Evolutionary conservation across 2,329 filamentous ascomycete genomes (phyloP).

Genomic region (Colletotrichum magnum): DNA sequence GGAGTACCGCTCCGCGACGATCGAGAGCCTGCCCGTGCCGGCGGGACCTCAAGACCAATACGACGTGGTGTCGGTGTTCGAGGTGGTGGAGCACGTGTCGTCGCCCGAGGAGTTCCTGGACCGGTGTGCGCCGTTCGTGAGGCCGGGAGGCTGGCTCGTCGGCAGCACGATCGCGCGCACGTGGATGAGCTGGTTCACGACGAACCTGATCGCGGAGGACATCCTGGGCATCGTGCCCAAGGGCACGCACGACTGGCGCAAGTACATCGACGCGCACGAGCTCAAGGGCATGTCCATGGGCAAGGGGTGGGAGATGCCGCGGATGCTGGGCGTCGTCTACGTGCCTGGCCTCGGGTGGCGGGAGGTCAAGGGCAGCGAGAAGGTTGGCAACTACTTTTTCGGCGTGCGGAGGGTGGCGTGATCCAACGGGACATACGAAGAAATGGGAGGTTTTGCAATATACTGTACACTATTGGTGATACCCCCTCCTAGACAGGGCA

Average conservation of each 20-base stretch:
- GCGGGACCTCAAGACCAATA: conserved; percentile 61
- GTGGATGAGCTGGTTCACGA: conserved; percentile 90
- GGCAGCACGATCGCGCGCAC: conserved; percentile 94
- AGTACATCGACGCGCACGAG: conserved; percentile 93
- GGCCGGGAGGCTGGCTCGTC: conserved; percentile 93
- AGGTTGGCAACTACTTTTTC: conserved; percentile 96
- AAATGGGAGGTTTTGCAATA: conserved; percentile 8
- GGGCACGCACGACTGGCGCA: conserved; percentile 96
- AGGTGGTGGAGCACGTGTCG: conserved; percentile 94
- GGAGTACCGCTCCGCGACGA: conserved; percentile 80
- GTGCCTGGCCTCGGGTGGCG: conserved; percentile 93
- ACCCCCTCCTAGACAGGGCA: conserved; percentile 6
- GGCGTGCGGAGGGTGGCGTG: conserved; percentile 71
- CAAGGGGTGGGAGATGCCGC: conserved; percentile 71
- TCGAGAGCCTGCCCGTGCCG: conserved; percentile 74
- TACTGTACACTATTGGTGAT: conserved; percentile 34
- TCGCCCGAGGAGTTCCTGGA: conserved; percentile 81
- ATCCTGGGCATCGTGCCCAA: conserved; percentile 87
- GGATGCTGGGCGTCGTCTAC: conserved; percentile 87
- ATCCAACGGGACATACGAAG: neutral
- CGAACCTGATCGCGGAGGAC: conserved; percentile 93
- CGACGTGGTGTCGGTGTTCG: conserved; percentile 90
- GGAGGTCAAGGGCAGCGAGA: conserved; percentile 84
- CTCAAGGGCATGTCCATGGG: conserved; percentile 70
- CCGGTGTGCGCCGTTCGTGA: conserved; percentile 80